Base-by-base conservation (phyloP, 2,329 filamentous ascomycete genomes). In the Alternaria viburni region DNA sequence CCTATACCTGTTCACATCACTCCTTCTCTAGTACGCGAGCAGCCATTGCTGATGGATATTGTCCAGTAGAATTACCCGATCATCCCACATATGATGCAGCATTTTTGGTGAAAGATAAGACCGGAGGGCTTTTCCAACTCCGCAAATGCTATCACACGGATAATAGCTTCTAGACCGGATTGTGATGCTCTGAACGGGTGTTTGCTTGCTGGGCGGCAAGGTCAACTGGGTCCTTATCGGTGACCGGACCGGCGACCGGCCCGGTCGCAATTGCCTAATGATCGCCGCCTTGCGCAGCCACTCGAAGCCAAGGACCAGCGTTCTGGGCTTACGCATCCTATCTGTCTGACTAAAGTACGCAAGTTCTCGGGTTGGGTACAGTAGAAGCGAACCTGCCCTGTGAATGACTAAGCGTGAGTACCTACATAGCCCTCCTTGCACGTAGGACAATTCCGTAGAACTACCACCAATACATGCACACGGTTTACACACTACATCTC, bases 241-340 rank as follows among this genome's bases (percentile, higher is more conserved):
- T n/a, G 30, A 44, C 57, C 57, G 57, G 57, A n/a, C 57, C 57
- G 57, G 57, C 5, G 6, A 23, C 52, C 13, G 26, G 26, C 25
- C 47, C 30, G 26, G 36, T 25, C 25, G 50, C 43, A 17, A 17
- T n/a, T 17, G 28, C 45, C 11, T 36, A 4, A 43, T 6, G 54
- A 49, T 45, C 25, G 47, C 43, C 28, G 28, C 28, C 44, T 23
- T 25, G 17, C 25, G 23, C 32, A 44, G 30, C n/a, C 45, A 5
- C 13, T 21, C 12, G 25, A 15, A 32, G 30, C 10, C 19, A 46
- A 25, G 21, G 8, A 55, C 57, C 23, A 47, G 15, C 9, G n/a
- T 28, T 19, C 5, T 25, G 13, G 12, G 36, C 36, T 19, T 26
- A 15, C 28, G 23, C 23, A 30, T 21, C 4, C 13, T 43, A 56